phyloP scores from a whole-genome alignment of 2,329 filamentous ascomycete species.

The Ophiostoma tasmaniense region DNA sequence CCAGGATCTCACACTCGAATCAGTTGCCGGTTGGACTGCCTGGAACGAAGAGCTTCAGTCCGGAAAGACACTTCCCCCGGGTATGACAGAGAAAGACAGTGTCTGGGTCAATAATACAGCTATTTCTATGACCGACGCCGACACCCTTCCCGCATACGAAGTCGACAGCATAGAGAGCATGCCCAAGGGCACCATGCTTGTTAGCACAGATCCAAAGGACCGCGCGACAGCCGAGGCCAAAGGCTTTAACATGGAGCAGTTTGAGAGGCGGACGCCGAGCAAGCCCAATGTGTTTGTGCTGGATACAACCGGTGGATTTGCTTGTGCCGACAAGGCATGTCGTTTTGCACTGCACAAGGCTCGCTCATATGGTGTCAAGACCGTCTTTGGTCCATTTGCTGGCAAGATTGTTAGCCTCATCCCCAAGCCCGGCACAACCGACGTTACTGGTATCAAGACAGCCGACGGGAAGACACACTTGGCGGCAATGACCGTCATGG shows the following conservation, averaged over 20 bases:
- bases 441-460: conserved; percentile 33
- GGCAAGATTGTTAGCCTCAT: conserved; percentile 28
- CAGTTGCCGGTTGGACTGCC: conserved; percentile 33
- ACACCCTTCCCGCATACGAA: not conserved
- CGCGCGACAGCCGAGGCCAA: conserved; percentile 20
- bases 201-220: conserved; percentile 19
- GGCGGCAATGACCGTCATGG: conserved; percentile 31
- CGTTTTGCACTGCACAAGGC: not conserved
- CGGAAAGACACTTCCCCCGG: conserved; percentile 19
- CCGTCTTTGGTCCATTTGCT: conserved; percentile 5
- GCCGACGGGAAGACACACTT: conserved; percentile 29
- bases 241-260: conserved; percentile 29
- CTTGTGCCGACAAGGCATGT: not conserved
- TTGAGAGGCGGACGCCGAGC: conserved; percentile 26
- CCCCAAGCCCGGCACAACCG: conserved; percentile 19
- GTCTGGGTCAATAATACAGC: conserved; percentile 30
- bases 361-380: not conserved
- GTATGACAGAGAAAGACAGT: conserved; percentile 25
- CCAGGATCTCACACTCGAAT: conserved; percentile 37
- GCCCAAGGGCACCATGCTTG: conserved; percentile 30
- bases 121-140: conserved; percentile 1
- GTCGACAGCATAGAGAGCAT: conserved; percentile 30
- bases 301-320: not conserved
- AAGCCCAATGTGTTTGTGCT: conserved; percentile 5
- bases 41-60: conserved; percentile 37